Base-by-base conservation (phyloP, 1,284 basidiomycete species). In the Ceratobasidium sp. region DNA sequence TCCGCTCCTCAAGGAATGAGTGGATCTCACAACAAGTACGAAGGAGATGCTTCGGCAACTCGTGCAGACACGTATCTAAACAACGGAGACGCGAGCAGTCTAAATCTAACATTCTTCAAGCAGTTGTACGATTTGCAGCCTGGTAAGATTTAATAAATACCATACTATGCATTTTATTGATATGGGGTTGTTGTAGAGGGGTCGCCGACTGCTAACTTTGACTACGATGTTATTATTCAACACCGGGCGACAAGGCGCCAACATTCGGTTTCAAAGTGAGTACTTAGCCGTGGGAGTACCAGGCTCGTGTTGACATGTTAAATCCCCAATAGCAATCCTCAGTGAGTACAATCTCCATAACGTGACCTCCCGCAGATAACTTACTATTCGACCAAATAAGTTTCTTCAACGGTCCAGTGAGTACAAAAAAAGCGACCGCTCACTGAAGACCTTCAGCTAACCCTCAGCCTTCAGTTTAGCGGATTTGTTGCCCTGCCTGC, bases 11-110 rank as follows among this genome's bases (percentile, higher is more conserved):
- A 52, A 30, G 64, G 64, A 11, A 26, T 69, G 43, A 69, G 64
- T 23, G 64, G 50, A 11, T 55, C 64, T 2, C 52, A 69, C 38
- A 69, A 69, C 26, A 41, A 57, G n/a, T 44, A 55, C 13, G 64
- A 69, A 23, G 64, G 64, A 18, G 64, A 69, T 46, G 64, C 64
- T 9, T 69, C 64, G 5, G 49, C 64, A 18, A 69, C 64, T 26
- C 64, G 64, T 18, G 35, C 35, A n/a, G 64, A 69, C 41, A 50
- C 64, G 18, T 69, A 69, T 26, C 28, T 50, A 18, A 55, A 69
- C 41, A 57, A 57, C 30, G 64, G 64, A 9, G 64, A 69, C 23
- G 41, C 50, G 16, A 69, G 14, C 26, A 28, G 18, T 21, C 47
- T 69, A 8, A 44, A 55, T 30, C 11, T 69, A 9, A 47, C 30